Conservation (phyloP, 768 basidiomycete species). For the Pisolithus orientalis region DNA sequence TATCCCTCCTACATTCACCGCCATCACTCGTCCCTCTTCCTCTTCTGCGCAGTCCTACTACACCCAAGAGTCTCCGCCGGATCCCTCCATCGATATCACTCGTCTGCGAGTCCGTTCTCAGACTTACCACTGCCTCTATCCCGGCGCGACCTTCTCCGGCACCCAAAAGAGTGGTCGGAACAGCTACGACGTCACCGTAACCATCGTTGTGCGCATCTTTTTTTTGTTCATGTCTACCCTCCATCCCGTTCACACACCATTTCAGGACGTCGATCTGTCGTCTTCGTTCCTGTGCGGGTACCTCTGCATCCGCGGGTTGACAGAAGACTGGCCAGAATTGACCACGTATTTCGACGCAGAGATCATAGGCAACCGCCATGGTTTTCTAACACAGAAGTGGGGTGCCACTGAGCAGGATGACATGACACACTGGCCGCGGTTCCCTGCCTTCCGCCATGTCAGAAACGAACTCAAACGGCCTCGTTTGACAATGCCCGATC, state of each 20-base stretch:
- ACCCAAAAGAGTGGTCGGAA: constrained; percentile 93
- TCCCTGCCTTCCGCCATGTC: constrained; percentile 83
- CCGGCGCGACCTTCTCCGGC: constrained; percentile 84
- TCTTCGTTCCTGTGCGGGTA: constrained; percentile 87
- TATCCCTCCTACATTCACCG: constrained; percentile 9
- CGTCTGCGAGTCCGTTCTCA: constrained; percentile 67
- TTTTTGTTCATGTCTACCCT: neutral
- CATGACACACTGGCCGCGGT: constrained; percentile 90
- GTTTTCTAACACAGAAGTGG: constrained; percentile 87
- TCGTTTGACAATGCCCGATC: constrained; percentile 68
- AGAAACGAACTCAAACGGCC: constrained; percentile 75
- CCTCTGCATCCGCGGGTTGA: constrained; percentile 86
- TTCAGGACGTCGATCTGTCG: constrained; percentile 82
- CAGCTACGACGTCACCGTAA: constrained; percentile 91
- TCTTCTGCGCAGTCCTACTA: neutral
- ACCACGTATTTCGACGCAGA: constrained; percentile 97
- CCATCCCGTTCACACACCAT: constrained; percentile 4
- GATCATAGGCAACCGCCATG: constrained; percentile 86
- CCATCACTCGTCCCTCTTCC: neutral
- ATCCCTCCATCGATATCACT: constrained; percentile 71
- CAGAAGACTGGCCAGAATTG: constrained; percentile 91
- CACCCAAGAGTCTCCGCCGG: constrained; percentile 22
- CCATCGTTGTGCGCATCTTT: constrained; percentile 68
- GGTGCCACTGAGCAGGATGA: constrained; percentile 90
- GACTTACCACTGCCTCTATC: constrained; percentile 74